Evolutionary conservation across 2,329 filamentous ascomycete species (phyloP).

Genomic region (Pseudocercospora macadamiae): DNA sequence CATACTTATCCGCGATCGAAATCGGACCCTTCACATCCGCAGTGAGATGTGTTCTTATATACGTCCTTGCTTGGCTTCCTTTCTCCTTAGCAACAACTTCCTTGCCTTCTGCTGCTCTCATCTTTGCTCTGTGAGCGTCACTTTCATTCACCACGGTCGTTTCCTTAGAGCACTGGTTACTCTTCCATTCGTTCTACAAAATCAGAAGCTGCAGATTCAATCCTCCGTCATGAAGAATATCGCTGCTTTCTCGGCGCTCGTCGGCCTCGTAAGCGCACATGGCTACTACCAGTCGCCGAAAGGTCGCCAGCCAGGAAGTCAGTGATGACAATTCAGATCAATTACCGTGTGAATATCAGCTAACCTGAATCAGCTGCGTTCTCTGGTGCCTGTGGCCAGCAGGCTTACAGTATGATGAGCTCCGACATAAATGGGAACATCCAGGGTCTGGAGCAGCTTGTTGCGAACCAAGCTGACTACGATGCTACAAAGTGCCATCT

Average conservation of each 20-base stretch:
- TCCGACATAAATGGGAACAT: conserved; percentile 62
- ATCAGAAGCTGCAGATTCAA: not conserved
- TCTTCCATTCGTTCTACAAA: conserved; percentile 4
- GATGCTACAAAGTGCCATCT: conserved; percentile 29
- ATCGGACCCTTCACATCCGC: too few relatives aligned
- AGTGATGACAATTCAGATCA: not conserved
- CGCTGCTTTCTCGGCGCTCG: conserved; percentile 48
- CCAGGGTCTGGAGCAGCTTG: conserved; percentile 58
- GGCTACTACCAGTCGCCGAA: conserved; percentile 55
- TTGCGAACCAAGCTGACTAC: conserved; percentile 34
- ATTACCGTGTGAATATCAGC: not conserved
- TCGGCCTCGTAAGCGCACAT: conserved; percentile 55
- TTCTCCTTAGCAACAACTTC: too few relatives aligned
- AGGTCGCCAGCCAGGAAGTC: conserved; percentile 53
- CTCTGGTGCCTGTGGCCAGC: conserved; percentile 56
- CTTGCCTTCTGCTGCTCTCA: not conserved
- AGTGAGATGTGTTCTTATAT: too few relatives aligned
- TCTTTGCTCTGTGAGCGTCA: conserved; percentile 24
- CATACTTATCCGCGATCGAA: not conserved
- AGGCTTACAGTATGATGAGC: conserved; percentile 57
- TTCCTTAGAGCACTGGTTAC: conserved; percentile 18
- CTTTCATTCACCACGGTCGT: conserved; percentile 18
- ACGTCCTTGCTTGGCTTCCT: too few relatives aligned
- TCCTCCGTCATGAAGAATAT: conserved; percentile 29
- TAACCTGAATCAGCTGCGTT: conserved; percentile 42